These are phyloP conservation scores for Aspergillus bridgeri DNA, from an alignment of 495 filamentous ascomycete genomes.

Conservation along the genomic window DNA sequence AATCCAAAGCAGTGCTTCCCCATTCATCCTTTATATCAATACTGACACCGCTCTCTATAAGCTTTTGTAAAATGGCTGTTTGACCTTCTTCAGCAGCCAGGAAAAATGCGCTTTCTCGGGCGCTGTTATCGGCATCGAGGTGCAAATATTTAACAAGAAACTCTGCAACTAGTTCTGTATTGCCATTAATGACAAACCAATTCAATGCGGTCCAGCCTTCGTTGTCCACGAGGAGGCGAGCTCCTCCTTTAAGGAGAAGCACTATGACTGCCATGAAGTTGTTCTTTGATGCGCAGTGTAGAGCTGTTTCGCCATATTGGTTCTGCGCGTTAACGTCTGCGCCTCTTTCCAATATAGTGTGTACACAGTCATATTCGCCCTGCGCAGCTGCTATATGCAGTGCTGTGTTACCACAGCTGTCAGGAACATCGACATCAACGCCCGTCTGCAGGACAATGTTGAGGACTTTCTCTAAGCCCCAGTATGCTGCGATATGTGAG, in stretches of 20 bases:
- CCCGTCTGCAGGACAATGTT: not conserved
- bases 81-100: slow-evolving; percentile 2
- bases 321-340: not conserved
- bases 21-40: slow-evolving; percentile 1
- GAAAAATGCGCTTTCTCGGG: not conserved
- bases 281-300: slow-evolving; percentile 1
- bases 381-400: not conserved
- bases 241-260: not conserved
- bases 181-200: not conserved
- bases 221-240: not conserved
- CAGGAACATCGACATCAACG: not conserved
- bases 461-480: slow-evolving; percentile 1
- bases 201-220: slow-evolving; percentile 1
- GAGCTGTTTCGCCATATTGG: not conserved
- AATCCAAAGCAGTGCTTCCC: slow-evolving; percentile 2
- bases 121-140: not conserved
- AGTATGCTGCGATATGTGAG: not conserved
- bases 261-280: not conserved
- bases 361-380: not conserved
- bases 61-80: not conserved
- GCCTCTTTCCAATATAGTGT: not conserved
- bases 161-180: not conserved
- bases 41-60: not conserved
- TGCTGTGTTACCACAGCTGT: slow-evolving; percentile 1
- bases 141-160: not conserved